A percentile compares a stretch with the other conserved stretches of the same genome.
These are phyloP conservation scores for Vitis hybrid DNA, from an alignment of 177 flowering plant genomes.

Conservation along the genomic window DNA sequence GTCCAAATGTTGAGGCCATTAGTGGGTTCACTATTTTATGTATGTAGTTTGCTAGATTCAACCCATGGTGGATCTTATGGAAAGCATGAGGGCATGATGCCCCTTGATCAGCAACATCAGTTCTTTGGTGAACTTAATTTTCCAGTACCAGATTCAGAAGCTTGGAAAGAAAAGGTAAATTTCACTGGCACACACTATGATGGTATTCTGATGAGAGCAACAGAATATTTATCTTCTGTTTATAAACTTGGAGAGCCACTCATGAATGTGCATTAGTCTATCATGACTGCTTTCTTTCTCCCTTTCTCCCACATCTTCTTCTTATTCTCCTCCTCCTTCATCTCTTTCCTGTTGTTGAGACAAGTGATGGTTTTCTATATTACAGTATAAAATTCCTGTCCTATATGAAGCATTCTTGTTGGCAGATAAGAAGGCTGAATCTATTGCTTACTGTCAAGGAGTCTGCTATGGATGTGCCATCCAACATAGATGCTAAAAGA, in stretches of 20 bases:
- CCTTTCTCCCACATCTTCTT: not conserved
- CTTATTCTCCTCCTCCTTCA: not conserved
- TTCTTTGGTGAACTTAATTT: slow-evolving; percentile 71
- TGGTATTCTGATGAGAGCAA: not conserved
- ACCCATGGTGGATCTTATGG: slow-evolving; percentile 57
- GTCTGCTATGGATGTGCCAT: slow-evolving; percentile 55
- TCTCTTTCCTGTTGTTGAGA: not conserved
- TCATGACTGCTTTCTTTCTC: not conserved
- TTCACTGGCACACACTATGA: not conserved
- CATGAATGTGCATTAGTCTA: not conserved
- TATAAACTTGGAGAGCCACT: not conserved
- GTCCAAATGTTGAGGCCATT: not conserved
- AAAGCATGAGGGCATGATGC: slow-evolving; percentile 52
- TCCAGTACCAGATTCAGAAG: slow-evolving; percentile 63
- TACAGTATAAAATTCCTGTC: not conserved
- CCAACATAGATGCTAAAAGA: slow-evolving; percentile 49
- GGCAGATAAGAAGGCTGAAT: slow-evolving; percentile 51
- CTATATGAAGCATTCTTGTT: not conserved
- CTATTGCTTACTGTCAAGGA: slow-evolving; percentile 43
- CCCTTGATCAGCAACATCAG: slow-evolving; percentile 57
- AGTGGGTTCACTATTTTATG: not conserved
- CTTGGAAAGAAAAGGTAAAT: slow-evolving; percentile 85
- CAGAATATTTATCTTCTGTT: not conserved
- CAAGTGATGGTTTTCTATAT: not conserved
- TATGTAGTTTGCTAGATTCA: slow-evolving; percentile 61